Evolutionary conservation across 108 stramenopile species (phyloP).

Genomic region (Skeletonema menzelii): DNA sequence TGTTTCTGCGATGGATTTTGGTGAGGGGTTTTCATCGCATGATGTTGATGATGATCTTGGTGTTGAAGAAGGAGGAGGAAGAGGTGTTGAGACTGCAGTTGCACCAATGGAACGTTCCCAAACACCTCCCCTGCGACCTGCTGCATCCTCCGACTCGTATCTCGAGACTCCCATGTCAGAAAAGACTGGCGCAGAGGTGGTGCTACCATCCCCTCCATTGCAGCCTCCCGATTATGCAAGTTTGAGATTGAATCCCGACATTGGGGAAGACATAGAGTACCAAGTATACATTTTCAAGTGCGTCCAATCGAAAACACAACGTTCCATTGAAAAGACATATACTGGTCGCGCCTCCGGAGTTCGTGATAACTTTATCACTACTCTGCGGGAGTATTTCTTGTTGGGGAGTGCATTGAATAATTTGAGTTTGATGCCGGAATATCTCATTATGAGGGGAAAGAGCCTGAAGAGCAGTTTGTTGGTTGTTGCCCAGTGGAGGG

Average conservation of each 20-base stretch:
- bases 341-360: constrained; percentile 28
- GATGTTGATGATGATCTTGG: neutral
- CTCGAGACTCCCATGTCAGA: neutral
- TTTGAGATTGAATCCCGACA: constrained; percentile 8
- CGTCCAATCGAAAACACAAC: constrained; percentile 35
- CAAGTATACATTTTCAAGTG: constrained; percentile 40
- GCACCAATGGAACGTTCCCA: too few relatives aligned
- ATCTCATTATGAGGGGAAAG: constrained; percentile 53
- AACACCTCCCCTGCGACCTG: neutral
- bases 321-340: constrained; percentile 39
- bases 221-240: constrained; percentile 2
- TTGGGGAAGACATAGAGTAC: constrained; percentile 40
- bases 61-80: neutral
- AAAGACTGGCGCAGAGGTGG: too few relatives aligned
- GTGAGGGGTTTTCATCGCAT: constrained; percentile 4
- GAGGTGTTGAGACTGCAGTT: neutral
- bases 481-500: constrained; percentile 59
- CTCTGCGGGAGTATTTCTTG: constrained; percentile 54
- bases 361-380: constrained; percentile 50
- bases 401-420: constrained; percentile 54
- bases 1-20: neutral
- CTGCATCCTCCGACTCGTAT: neutral
- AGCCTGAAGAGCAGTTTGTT: constrained; percentile 55
- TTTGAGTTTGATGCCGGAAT: constrained; percentile 57
- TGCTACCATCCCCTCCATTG: neutral